These are phyloP conservation scores for Lycium barbarum DNA, from an alignment of 257 asterid species.

Conservation along the genomic window DNA sequence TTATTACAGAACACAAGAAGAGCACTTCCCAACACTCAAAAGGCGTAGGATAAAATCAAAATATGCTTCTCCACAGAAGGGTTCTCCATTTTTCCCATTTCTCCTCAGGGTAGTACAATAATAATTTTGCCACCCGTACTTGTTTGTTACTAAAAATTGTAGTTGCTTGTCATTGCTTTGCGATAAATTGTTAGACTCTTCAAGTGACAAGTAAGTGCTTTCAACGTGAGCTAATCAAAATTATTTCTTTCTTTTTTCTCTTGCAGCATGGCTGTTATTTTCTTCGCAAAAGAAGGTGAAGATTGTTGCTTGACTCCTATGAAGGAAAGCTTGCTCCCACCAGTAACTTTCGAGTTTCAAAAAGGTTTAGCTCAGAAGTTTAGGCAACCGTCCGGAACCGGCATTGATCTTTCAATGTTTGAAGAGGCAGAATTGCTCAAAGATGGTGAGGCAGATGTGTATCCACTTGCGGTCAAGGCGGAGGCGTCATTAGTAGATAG, in stretches of 20 bases:
- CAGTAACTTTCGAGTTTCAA: slow-evolving; percentile 66
- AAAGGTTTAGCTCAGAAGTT: slow-evolving; percentile 92
- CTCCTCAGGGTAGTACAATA: too few relatives aligned
- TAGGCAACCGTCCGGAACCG: slow-evolving; percentile 85
- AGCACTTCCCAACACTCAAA: too few relatives aligned
- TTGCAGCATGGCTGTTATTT: slow-evolving; percentile 83
- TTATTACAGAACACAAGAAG: too few relatives aligned
- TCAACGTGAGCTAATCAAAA: not conserved
- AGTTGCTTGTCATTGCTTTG: not conserved
- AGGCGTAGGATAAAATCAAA: too few relatives aligned
- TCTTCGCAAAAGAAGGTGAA: slow-evolving; percentile 94
- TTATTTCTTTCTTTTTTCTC: not conserved
- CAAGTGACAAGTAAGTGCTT: not conserved
- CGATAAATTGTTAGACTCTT: not conserved
- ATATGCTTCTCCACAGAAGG: too few relatives aligned
- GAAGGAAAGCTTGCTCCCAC: slow-evolving; percentile 71
- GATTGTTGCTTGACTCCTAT: slow-evolving; percentile 73
- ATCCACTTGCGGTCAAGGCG: slow-evolving; percentile 88
- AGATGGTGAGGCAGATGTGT: slow-evolving; percentile 66
- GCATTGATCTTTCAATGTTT: slow-evolving; percentile 74
- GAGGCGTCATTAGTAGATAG: slow-evolving; percentile 59
- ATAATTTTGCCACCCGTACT: too few relatives aligned
- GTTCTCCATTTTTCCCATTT: too few relatives aligned
- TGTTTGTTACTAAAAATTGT: not conserved
- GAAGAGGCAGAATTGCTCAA: slow-evolving; percentile 66